These are phyloP conservation scores for Malassezia japonica DNA, from an alignment of 1,284 basidiomycete species.

Conservation along the genomic window DNA sequence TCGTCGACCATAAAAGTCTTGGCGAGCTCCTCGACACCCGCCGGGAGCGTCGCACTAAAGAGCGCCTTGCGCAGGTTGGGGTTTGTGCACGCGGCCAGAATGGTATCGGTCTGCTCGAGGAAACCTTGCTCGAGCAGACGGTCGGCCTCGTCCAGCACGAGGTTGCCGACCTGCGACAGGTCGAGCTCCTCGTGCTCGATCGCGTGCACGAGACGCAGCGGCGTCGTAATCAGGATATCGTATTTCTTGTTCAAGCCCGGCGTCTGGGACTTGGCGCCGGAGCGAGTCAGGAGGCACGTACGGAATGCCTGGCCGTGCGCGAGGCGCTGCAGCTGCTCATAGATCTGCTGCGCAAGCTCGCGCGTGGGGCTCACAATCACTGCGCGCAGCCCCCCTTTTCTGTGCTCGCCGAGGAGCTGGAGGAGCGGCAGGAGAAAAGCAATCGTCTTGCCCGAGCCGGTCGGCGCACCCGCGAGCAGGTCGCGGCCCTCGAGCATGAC, in stretches of 20 bases:
- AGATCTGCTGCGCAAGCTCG: slow-evolving; percentile 42
- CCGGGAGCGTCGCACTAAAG: slow-evolving; percentile 87
- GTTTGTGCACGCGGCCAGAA: slow-evolving; percentile 71
- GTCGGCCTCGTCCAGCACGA: slow-evolving; percentile 45
- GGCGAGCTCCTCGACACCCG: slow-evolving; percentile 74
- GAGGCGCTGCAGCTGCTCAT: slow-evolving; percentile 35
- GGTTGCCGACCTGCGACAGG: slow-evolving; percentile 27
- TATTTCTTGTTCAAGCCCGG: slow-evolving; percentile 20
- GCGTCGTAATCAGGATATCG: slow-evolving; percentile 44
- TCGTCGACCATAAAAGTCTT: slow-evolving; percentile 61
- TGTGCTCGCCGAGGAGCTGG: slow-evolving; percentile 26
- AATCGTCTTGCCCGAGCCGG: slow-evolving; percentile 44
- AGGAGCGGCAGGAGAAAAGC: slow-evolving; percentile 41
- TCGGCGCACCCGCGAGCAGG: slow-evolving; percentile 41
- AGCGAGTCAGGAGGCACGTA: slow-evolving; percentile 35
- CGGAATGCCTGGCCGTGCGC: slow-evolving; percentile 22
- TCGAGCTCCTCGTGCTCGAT: slow-evolving; percentile 37
- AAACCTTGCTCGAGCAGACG: slow-evolving; percentile 75
- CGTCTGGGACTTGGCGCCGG: slow-evolving; percentile 12
- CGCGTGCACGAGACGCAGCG: slow-evolving; percentile 40
- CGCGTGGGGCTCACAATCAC: slow-evolving; percentile 43
- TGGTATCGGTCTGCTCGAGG: slow-evolving; percentile 74
- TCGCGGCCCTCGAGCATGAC: slow-evolving; percentile 43
- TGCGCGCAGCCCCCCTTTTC: slow-evolving; percentile 28
- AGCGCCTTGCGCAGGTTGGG: slow-evolving; percentile 71